Evolutionary conservation across 768 basidiomycete species (phyloP).

Genomic region (Leccinellum rugosiceps): DNA sequence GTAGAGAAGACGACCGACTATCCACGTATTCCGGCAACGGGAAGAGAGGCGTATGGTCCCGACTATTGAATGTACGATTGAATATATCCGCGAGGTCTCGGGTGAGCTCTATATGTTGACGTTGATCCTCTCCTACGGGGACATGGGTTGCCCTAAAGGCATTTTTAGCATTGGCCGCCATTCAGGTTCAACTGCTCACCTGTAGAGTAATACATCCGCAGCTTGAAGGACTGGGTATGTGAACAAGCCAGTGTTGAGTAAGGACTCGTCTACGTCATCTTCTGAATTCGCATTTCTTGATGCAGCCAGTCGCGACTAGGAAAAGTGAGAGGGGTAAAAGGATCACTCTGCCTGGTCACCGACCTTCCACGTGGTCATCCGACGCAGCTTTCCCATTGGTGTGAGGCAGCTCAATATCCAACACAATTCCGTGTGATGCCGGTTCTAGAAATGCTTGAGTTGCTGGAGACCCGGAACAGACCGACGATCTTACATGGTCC

Average conservation of each 20-base stretch:
- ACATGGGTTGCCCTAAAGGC: constrained; percentile 77
- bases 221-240: constrained; percentile 94
- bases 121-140: constrained; percentile 95
- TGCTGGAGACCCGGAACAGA: background rate
- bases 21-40: constrained; percentile 68
- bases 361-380: constrained; percentile 99
- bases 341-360: constrained; percentile 2
- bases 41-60: constrained; percentile 50
- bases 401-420: constrained; percentile 90
- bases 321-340: background rate
- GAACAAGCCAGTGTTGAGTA: constrained; percentile 81
- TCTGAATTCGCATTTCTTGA: constrained; percentile 72
- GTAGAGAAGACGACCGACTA: constrained; percentile 48
- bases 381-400: constrained; percentile 72
- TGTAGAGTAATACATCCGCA: constrained; percentile 86
- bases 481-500: constrained; percentile 62
- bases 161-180: background rate
- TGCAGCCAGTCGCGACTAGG: constrained; percentile 70
- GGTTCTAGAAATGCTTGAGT: constrained; percentile 50
- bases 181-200: constrained; percentile 40
- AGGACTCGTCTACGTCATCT: constrained; percentile 75
- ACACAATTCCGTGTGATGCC: constrained; percentile 78
- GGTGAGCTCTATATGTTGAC: constrained; percentile 87
- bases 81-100: constrained; percentile 82
- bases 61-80: constrained; percentile 61